Conservation (phyloP, 768 basidiomycete genomes). For the Phallus indusiatus region DNA sequence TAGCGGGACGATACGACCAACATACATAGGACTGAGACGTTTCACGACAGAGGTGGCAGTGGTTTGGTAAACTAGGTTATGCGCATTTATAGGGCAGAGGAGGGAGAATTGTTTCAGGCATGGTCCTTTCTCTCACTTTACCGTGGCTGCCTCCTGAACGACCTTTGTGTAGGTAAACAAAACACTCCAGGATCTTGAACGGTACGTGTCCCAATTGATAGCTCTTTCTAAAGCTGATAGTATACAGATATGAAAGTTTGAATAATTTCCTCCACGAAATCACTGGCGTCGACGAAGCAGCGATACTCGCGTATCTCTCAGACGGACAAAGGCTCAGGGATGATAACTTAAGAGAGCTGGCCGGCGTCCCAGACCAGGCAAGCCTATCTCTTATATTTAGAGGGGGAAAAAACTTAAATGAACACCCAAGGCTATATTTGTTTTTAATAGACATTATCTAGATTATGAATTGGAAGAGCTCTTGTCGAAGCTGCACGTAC, state of each 20-base stretch:
- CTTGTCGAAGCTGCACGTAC: conserved; percentile 49
- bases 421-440: conserved; percentile 54
- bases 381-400: conserved; percentile 12
- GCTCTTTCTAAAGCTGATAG: not conserved
- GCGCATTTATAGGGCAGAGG: conserved; percentile 33
- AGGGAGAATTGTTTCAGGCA: conserved; percentile 29
- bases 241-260: conserved; percentile 49
- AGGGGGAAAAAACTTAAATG: not conserved
- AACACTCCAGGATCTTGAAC: conserved; percentile 67
- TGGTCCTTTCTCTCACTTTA: not conserved
- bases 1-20: not conserved
- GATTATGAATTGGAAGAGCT: conserved; percentile 61
- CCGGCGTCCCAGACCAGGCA: conserved; percentile 68
- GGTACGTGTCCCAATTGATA: conserved; percentile 29
- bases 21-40: not conserved
- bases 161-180: conserved; percentile 37
- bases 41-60: not conserved
- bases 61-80: conserved; percentile 11
- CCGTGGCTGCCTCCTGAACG: not conserved
- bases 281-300: conserved; percentile 59
- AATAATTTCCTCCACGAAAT: conserved; percentile 65
- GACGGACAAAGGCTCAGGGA: conserved; percentile 67
- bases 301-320: conserved; percentile 66
- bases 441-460: conserved; percentile 77
- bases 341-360: conserved; percentile 67